These are phyloP conservation scores for Pichia nanzhaoensis DNA, from an alignment of 805 yeast species.

Conservation along the genomic window DNA sequence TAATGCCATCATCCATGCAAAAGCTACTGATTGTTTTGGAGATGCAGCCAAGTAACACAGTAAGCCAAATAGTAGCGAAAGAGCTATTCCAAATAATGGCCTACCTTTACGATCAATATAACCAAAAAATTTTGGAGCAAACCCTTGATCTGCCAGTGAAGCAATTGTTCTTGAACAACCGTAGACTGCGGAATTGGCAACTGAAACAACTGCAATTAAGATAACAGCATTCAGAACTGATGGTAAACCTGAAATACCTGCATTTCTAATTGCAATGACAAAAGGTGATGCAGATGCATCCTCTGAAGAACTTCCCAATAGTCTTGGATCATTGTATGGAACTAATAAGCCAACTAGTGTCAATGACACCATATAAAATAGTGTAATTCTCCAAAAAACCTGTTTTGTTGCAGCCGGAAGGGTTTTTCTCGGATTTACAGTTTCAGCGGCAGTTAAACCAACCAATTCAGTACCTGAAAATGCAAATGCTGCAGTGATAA, in stretches of 20 bases:
- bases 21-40: conserved; percentile 49
- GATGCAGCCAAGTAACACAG: conserved; percentile 65
- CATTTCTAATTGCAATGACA: conserved; percentile 72
- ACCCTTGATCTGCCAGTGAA: conserved; percentile 67
- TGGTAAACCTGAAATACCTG: conserved; percentile 61
- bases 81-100: conserved; percentile 49
- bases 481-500: too few relatives aligned
- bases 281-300: conserved; percentile 83
- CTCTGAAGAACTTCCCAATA: too few relatives aligned
- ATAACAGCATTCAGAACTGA: conserved; percentile 76
- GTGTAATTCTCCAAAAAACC: too few relatives aligned
- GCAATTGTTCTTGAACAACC: conserved; percentile 69
- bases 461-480: too few relatives aligned
- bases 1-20: conserved; percentile 62
- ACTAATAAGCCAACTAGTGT: too few relatives aligned
- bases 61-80: conserved; percentile 42
- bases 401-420: too few relatives aligned
- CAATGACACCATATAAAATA: too few relatives aligned
- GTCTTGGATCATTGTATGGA: too few relatives aligned
- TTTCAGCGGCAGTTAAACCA: too few relatives aligned
- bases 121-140: conserved; percentile 62
- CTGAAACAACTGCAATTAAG: conserved; percentile 43
- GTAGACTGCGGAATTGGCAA: conserved; percentile 72
- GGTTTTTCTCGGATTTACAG: too few relatives aligned
- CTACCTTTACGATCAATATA: conserved; percentile 61